phyloP scores from a whole-genome alignment of 2,329 filamentous ascomycete species.

The Diaporthe citrichinensis region DNA sequence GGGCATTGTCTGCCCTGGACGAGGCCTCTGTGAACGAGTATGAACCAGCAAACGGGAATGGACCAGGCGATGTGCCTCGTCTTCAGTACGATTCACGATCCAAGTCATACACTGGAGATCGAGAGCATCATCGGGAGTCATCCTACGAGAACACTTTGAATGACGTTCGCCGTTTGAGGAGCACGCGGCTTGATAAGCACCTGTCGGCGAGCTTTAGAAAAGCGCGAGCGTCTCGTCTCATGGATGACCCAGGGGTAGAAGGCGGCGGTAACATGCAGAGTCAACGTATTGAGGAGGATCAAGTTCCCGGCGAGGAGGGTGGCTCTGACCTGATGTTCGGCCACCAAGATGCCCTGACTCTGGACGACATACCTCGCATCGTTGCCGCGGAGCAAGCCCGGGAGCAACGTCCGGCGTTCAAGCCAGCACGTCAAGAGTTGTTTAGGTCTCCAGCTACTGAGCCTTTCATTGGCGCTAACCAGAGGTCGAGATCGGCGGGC shows the following conservation, averaged over 20 bases:
- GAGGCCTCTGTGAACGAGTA: slow-evolving; percentile 78
- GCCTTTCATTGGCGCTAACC: slow-evolving; percentile 77
- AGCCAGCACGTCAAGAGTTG: slow-evolving; percentile 78
- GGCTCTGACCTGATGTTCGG: slow-evolving; percentile 88
- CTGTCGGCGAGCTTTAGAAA: slow-evolving; percentile 93
- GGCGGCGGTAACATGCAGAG: slow-evolving; percentile 67
- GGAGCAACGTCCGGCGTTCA: slow-evolving; percentile 83
- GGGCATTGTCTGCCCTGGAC: slow-evolving; percentile 83
- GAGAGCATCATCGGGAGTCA: slow-evolving; percentile 76
- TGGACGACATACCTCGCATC: slow-evolving; percentile 97
- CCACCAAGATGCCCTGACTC: slow-evolving; percentile 89
- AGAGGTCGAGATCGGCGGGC: slow-evolving; percentile 72
- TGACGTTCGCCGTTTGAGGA: slow-evolving; percentile 91
- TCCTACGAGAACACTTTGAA: slow-evolving; percentile 97
- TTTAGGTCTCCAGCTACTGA: slow-evolving; percentile 71
- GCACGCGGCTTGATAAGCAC: slow-evolving; percentile 94
- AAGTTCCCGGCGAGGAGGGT: slow-evolving; percentile 76
- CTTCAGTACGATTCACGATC: slow-evolving; percentile 78
- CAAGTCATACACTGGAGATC: slow-evolving; percentile 78
- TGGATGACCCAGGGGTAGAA: slow-evolving; percentile 84
- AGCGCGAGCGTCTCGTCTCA: slow-evolving; percentile 90
- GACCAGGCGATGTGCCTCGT: slow-evolving; percentile 65
- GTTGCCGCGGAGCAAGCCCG: slow-evolving; percentile 95
- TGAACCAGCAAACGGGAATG: slow-evolving; percentile 74
- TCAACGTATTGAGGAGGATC: slow-evolving; percentile 86